These are phyloP conservation scores for Cutaneotrichosporon cavernicola DNA, from an alignment of 1,284 basidiomycete species.

Conservation along the genomic window DNA sequence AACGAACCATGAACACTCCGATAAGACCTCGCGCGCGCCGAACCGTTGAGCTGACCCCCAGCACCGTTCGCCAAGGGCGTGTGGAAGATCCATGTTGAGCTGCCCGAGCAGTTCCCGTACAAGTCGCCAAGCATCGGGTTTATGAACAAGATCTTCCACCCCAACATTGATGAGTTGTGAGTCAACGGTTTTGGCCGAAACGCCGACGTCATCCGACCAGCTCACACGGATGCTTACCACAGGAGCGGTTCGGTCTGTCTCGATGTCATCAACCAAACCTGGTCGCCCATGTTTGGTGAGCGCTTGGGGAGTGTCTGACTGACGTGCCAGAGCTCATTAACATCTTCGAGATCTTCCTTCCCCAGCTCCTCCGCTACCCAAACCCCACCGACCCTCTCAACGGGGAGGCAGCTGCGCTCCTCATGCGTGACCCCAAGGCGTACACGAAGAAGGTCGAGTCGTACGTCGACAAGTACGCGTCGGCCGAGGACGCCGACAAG, in stretches of 20 bases:
- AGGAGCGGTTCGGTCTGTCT: slow-evolving; percentile 93
- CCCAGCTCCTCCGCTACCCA: slow-evolving; percentile 93
- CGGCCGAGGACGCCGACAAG: slow-evolving; percentile 51
- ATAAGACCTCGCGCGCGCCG: slow-evolving; percentile 3
- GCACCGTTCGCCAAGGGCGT: slow-evolving; percentile 94
- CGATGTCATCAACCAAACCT: slow-evolving; percentile 98
- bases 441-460: slow-evolving; percentile 86
- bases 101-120: slow-evolving; percentile 99
- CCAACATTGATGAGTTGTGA: slow-evolving; percentile 94
- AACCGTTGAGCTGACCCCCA: slow-evolving; percentile 47
- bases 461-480: slow-evolving; percentile 56
- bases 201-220: slow-evolving; percentile 24
- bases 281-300: slow-evolving; percentile 93
- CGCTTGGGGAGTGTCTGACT: slow-evolving; percentile 8
- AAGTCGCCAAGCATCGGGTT: slow-evolving; percentile 99
- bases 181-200: slow-evolving; percentile 36
- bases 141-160: slow-evolving; percentile 99
- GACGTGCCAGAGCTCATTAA: slow-evolving; percentile 85
- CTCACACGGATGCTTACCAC: slow-evolving; percentile 19
- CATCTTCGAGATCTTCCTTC: slow-evolving; percentile 97
- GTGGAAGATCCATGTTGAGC: slow-evolving; percentile 99
- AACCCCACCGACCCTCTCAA: slow-evolving; percentile 98
- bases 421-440: slow-evolving; percentile 95
- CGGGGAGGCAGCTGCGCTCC: slow-evolving; percentile 91
- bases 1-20: neutral